These are phyloP conservation scores for Aspergillus tubingensis DNA, from an alignment of 2,329 filamentous ascomycete species.

Conservation along the genomic window DNA sequence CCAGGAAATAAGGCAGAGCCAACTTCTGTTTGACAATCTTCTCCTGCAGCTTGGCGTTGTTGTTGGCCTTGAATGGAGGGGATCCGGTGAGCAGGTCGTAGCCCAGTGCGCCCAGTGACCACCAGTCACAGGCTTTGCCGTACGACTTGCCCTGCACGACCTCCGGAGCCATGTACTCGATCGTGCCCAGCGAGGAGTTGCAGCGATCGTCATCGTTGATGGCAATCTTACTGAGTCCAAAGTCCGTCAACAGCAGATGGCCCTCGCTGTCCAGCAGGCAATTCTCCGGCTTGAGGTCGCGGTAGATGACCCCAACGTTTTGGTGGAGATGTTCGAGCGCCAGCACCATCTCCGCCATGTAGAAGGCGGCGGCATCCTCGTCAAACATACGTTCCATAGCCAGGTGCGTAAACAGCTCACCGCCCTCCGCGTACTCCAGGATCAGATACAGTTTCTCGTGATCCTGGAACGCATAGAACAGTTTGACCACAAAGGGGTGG, in stretches of 20 bases:
- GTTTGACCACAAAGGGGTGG: conserved; percentile 96
- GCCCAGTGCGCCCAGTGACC: conserved; percentile 91
- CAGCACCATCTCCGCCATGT: conserved; percentile 97
- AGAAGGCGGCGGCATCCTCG: conserved; percentile 86
- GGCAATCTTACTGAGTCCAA: conserved; percentile 93
- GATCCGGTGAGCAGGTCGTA: conserved; percentile 91
- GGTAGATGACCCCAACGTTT: conserved; percentile 90
- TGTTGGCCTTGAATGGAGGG: conserved; percentile 86
- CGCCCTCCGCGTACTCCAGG: conserved; percentile 94
- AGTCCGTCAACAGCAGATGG: conserved; percentile 92
- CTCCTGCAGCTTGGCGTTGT: conserved; percentile 92
- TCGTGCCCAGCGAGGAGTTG: conserved; percentile 88
- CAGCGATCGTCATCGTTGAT: conserved; percentile 70
- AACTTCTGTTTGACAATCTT: conserved; percentile 95
- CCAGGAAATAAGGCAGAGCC: conserved; percentile 83
- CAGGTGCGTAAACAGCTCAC: conserved; percentile 94
- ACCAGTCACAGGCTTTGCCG: conserved; percentile 96
- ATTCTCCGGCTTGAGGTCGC: conserved; percentile 97
- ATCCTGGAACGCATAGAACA: conserved; percentile 98
- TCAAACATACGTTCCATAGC: conserved; percentile 93
- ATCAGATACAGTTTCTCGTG: conserved; percentile 97
- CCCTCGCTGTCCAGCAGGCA: conserved; percentile 89
- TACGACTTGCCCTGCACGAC: conserved; percentile 86
- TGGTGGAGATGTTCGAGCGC: conserved; percentile 91
- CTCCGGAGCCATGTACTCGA: conserved; percentile 99